Conservation (phyloP, 2,329 filamentous ascomycete species). For the Fusarium poae region DNA sequence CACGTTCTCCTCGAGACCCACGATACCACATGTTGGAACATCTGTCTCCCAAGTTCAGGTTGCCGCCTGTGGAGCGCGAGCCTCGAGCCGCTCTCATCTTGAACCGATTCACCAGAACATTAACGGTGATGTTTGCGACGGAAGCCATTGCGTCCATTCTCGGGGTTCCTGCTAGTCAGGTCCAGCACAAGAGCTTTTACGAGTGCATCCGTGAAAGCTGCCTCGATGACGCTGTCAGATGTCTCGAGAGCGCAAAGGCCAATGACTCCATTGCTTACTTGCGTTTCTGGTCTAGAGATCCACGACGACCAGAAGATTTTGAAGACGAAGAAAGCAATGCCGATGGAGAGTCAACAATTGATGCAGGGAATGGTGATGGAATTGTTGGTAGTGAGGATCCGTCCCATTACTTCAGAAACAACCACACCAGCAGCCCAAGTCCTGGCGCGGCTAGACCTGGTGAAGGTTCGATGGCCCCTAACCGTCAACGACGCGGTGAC, state of each 20-base stretch:
- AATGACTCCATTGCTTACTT: slow-evolving; percentile 93
- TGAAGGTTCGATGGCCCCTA: slow-evolving; percentile 1
- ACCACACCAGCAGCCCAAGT: neutral
- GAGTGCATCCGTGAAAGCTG: slow-evolving; percentile 86
- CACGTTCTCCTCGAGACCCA: slow-evolving; percentile 83
- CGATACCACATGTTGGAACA: slow-evolving; percentile 92
- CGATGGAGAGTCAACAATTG: slow-evolving; percentile 33
- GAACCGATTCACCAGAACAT: slow-evolving; percentile 85
- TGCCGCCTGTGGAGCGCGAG: slow-evolving; percentile 75
- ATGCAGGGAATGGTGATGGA: slow-evolving; percentile 1
- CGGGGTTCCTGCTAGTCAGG: slow-evolving; percentile 75
- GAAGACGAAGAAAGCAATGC: slow-evolving; percentile 58
- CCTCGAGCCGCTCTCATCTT: slow-evolving; percentile 86
- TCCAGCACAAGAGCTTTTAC: slow-evolving; percentile 86
- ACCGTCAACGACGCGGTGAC: slow-evolving; percentile 16
- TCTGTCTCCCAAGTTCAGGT: slow-evolving; percentile 82
- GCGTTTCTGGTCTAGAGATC: slow-evolving; percentile 86
- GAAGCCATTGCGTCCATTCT: slow-evolving; percentile 81
- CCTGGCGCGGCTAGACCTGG: slow-evolving; percentile 2
- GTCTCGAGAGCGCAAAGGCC: slow-evolving; percentile 85
- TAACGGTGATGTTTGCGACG: slow-evolving; percentile 89
- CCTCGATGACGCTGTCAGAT: slow-evolving; percentile 79
- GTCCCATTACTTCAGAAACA: slow-evolving; percentile 2
- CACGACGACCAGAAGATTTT: slow-evolving; percentile 69
- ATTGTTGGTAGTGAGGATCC: slow-evolving; percentile 10